A percentile compares a stretch with the other conserved stretches of the same genome.
Conservation (phyloP, 2,329 filamentous ascomycete genomes). For the Rutstroemia sp. region DNA sequence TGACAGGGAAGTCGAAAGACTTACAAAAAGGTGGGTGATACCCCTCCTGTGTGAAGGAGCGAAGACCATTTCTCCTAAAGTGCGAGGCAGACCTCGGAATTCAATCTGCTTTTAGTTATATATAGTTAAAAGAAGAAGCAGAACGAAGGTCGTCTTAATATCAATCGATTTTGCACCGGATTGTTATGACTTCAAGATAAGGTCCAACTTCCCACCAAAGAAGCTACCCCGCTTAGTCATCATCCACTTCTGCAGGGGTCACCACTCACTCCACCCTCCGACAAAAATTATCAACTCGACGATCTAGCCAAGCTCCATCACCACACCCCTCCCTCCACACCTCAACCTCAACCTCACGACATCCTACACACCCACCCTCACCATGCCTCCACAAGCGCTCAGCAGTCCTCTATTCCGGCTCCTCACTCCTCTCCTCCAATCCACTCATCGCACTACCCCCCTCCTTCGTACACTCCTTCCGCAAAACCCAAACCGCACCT, state of each 20-base stretch:
- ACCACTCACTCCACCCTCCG: not conserved
- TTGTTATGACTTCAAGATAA: too few species aligned
- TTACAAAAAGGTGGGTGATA: constrained; percentile 16
- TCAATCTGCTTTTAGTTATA: not conserved
- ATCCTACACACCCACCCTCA: not conserved
- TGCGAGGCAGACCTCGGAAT: not conserved
- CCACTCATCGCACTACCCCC: constrained; percentile 13
- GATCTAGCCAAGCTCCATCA: not conserved
- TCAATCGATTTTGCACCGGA: too few species aligned
- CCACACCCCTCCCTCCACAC: not conserved
- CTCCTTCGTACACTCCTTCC: not conserved
- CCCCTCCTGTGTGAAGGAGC: constrained; percentile 6
- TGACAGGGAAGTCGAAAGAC: too few species aligned
- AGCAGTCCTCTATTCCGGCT: constrained; percentile 16
- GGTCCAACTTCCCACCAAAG: too few species aligned
- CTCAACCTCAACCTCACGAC: too few species aligned
- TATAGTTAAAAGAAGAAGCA: not conserved
- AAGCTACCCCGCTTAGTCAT: too few species aligned
- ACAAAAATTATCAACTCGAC: not conserved
- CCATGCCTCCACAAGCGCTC: constrained; percentile 17
- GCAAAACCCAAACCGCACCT: constrained; percentile 11
- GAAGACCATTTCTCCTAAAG: not conserved
- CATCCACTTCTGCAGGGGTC: too few species aligned
- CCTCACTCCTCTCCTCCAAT: constrained; percentile 23
- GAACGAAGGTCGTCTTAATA: too few species aligned